Base-by-base conservation (phyloP, 306 rosid species). In the Vigna angularis region DNA sequence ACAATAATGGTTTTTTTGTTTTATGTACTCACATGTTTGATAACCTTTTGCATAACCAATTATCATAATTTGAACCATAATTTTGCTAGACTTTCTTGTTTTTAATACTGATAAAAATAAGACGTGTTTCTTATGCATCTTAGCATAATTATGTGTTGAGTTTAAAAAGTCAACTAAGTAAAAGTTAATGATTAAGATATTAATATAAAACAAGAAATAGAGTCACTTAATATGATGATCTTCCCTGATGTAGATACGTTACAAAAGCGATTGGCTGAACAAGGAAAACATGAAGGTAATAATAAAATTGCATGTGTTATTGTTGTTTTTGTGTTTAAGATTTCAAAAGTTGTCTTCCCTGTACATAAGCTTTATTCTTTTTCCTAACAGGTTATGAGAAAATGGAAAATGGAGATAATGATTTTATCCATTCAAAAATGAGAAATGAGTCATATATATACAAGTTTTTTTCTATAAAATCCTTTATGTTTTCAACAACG, bases 211-310 rank as follows among this genome's bases (percentile, higher is more conserved):
- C 85, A 85, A 79, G 91, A 94, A 73, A 91, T 88, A 88, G 84
- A 86, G 76, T 85, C 90, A 26, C 79, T 91, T 87, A 94, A 90
- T 83, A 86, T 91, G 92, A 72, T 95, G 82, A 94, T 91, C 72
- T 95, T 95, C 90, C 99, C 98, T 62, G 97, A 98, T 59, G 91
- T 91, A 75, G 93, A 89, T 88, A 88, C 91, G 98, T 84, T 93
- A 71, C 91, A 93, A 84, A 93, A 93, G 90, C 69, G 87, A 80
- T 75, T 95, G 18, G 77, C 67, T 71, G 85, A 77, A 65, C 86
- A 84, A 85, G 89, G 72, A 70, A 79, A 62, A 58, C 45, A 45
- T 30, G 90, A 89, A 67, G 88, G 84, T 38, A 82, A 84, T 38
- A 82, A 84, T 53, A 15, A 77, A 55, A 57, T 71, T 2, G 2